Evolutionary conservation across 441 rosid genomes (phyloP), one percentile per base, ranked within the genome.

Genomic region (Corymbia citriodora): DNA sequence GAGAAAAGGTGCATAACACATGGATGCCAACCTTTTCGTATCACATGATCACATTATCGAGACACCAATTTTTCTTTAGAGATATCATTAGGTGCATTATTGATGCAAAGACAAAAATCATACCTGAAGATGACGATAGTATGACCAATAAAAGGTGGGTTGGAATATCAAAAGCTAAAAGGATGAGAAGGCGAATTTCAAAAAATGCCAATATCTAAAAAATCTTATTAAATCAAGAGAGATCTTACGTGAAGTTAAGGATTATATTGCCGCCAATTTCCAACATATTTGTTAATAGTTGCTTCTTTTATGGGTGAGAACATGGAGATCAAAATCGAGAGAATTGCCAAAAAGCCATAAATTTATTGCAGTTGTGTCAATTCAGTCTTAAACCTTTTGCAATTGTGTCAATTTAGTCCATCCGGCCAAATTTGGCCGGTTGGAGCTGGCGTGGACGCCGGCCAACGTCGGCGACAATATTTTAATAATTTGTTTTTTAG

Each of bases 11-110:
- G 13, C 29, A 12, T 55, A 6, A 59, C 5, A n/a, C 1, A 19
- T 0, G 23, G 8, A 72, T 33, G 25, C 3, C 15, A 8, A 72
- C 81, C 81, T 33, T 17, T 59, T 0, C 0, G 7, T 19, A 15
- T 70, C 81, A 33, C 13, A 5, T 6, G 48, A 18, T 31, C 0
- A 9, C 21, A 15, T 65, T 31, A 65, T 15, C 9, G 6, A 33
- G 40, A 4, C 7, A 31, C 10, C 18, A 16, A 4, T 4, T 68
- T 68, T 1, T 31, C 6, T 68, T 8, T 31, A 16, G 25, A 33
- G 70, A 33, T 72, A 72, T 18, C 45, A 17, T 17, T 12, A 17
- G 8, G 48, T 1, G 1, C 27, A 6, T 2, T 9, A 1, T 68
- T 1, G 21, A 10, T 31, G 40, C 1, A 3, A 33, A 19, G 14